Evolutionary conservation across 2,329 filamentous ascomycete genomes (phyloP), one percentile per base, ranked within the genome.

Genomic region (Periconia digitata): DNA sequence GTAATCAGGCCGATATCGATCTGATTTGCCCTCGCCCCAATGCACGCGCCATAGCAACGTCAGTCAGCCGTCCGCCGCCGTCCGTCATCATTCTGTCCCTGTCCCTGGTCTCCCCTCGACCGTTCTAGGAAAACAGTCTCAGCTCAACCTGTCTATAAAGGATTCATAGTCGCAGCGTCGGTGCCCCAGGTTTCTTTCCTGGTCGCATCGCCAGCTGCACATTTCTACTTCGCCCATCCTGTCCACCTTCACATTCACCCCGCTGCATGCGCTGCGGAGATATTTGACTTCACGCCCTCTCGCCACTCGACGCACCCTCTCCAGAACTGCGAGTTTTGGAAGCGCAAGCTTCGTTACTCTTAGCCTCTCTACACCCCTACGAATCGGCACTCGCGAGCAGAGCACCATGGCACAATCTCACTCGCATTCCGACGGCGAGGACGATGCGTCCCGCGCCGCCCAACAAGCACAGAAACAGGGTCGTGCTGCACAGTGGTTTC

Each of bases 401-500:
- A 54, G 56, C n/a, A 60, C 62, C 8, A 70, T 71, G 67, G 64
- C 58, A 6, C 51, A 55, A 12, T 36, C 29, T 12, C 38, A 36
- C 12, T 49, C 50, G 35, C 60, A 54, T 24, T 64, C 63, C 23
- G 79, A 78, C 56, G 75, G 78, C 59, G 72, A 74, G 21, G 70
- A 76, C 52, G 66, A 79, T 41, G 76, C 79, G 27, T 76, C 77
- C 22, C 75, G 78, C 60, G 70, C 76, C 51, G 69, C 68, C 29
- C 73, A 71, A 48, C 67, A 73, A 50, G 63, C 70, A 44, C 59
- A 32, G 46, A 37, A 49, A 40, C 64, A 67, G 54, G 60, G 72
- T 12, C 34, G 66, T 12, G 56, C 67, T 22, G 55, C 59, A 4
- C 59, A 73, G 27, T 85, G 82, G 71, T 97, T 99, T 58, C 92